Percentiles rank a stretch among this genome's conserved stretches.
phyloP scores from a whole-genome alignment of 1,139 yeast species.

The Debaryomyces sp. region DNA sequence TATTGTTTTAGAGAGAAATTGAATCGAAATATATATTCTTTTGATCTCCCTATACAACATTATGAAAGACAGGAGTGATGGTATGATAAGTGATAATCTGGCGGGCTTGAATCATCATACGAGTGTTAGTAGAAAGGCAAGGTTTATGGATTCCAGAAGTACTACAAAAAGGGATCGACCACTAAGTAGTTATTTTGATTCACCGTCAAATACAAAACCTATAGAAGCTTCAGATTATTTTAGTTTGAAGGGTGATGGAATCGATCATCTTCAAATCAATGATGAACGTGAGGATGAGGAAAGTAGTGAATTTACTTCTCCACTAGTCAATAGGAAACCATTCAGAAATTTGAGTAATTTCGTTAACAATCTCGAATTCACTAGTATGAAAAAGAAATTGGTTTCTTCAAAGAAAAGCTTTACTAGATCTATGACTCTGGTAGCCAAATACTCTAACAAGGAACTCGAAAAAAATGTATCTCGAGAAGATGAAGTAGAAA shows the following conservation, averaged over 20 bases:
- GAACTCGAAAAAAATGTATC: background rate
- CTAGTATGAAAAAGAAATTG: constrained; percentile 24
- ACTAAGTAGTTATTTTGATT: constrained; percentile 31
- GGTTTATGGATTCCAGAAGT: constrained; percentile 1
- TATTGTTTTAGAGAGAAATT: background rate
- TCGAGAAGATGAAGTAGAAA: background rate
- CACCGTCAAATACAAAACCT: constrained; percentile 32
- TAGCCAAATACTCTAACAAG: constrained; percentile 18
- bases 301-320: constrained; percentile 18
- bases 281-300: constrained; percentile 9
- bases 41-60: background rate
- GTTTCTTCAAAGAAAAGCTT: constrained; percentile 21
- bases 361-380: constrained; percentile 27
- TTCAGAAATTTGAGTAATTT: constrained; percentile 31
- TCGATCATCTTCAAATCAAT: constrained; percentile 1
- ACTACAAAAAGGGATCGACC: constrained; percentile 28
- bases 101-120: background rate
- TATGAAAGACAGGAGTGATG: background rate
- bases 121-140: background rate
- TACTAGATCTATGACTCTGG: constrained; percentile 24
- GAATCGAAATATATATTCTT: background rate
- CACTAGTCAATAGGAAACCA: constrained; percentile 25
- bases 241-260: background rate
- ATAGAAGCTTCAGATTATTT: constrained; percentile 3
- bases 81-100: background rate